phyloP scores from a whole-genome alignment of 176 grass and related monocot species.

The Paspalum notatum region DNA sequence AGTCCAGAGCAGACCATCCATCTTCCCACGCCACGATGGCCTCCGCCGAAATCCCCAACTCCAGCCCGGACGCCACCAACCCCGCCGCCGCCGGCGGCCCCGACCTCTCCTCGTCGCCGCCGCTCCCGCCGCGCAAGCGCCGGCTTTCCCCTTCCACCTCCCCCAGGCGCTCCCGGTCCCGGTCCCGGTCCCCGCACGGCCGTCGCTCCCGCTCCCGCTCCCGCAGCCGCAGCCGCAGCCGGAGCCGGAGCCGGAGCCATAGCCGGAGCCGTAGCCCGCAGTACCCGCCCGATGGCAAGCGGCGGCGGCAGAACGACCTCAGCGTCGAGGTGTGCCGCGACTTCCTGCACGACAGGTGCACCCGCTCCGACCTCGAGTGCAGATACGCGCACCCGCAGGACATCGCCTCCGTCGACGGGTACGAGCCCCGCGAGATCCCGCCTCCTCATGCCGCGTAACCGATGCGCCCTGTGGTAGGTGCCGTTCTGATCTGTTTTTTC shows the following conservation, averaged over 20 bases:
- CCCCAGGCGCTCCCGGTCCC: conserved; percentile 41
- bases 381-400: conserved; percentile 72
- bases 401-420: conserved; percentile 60
- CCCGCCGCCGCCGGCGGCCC: not conserved
- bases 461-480: not conserved
- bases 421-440: conserved; percentile 23
- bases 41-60: conserved; percentile 46
- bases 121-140: conserved; percentile 59
- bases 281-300: conserved; percentile 49
- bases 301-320: conserved; percentile 53
- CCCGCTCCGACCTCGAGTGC: conserved; percentile 62
- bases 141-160: conserved; percentile 48
- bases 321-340: conserved; percentile 60
- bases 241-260: conserved; percentile 15
- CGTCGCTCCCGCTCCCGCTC: conserved; percentile 25
- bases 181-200: conserved; percentile 37
- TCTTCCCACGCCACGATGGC: conserved; percentile 18
- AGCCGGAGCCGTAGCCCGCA: conserved; percentile 46
- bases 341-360: conserved; percentile 58
- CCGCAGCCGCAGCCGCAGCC: not conserved
- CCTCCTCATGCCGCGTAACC: not conserved
- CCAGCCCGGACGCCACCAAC: conserved; percentile 29
- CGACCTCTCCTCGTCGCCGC: conserved; percentile 47
- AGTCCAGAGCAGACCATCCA: no score
- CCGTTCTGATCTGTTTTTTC: conserved; percentile 26